phyloP scores from a whole-genome alignment of 129 eudicot genomes.

The Saposhnikovia divaricata region DNA sequence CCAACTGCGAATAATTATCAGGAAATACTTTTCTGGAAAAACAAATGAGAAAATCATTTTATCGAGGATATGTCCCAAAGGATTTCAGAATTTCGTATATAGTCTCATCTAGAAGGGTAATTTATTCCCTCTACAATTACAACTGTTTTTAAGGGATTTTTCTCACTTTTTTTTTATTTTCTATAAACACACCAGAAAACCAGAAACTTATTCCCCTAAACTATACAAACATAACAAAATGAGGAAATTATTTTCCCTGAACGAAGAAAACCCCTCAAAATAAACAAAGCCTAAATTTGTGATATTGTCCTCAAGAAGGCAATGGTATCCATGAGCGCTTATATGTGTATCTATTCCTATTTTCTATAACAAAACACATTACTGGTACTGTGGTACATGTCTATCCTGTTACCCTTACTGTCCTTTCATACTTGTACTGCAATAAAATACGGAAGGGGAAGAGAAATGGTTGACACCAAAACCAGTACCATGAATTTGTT shows the following conservation, averaged over 20 bases:
- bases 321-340: background rate
- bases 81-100: background rate
- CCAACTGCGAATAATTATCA: too few species aligned
- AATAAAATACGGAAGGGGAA: background rate
- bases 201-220: too few species aligned
- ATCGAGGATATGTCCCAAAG: background rate
- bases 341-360: background rate
- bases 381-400: background rate
- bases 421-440: background rate
- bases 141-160: too few species aligned
- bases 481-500: background rate
- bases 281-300: background rate
- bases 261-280: background rate
- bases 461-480: background rate
- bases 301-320: background rate
- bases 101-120: background rate
- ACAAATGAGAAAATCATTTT: too few species aligned
- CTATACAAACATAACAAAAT: too few species aligned
- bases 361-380: background rate
- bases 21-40: background rate
- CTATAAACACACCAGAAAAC: too few species aligned
- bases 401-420: background rate
- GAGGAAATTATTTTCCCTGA: background rate
- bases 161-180: too few species aligned
- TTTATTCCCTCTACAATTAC: too few species aligned